Evolutionary conservation across 2,329 filamentous ascomycete genomes (phyloP), one percentile per base, ranked within the genome.

Genomic region (Beauveria sp.): DNA sequence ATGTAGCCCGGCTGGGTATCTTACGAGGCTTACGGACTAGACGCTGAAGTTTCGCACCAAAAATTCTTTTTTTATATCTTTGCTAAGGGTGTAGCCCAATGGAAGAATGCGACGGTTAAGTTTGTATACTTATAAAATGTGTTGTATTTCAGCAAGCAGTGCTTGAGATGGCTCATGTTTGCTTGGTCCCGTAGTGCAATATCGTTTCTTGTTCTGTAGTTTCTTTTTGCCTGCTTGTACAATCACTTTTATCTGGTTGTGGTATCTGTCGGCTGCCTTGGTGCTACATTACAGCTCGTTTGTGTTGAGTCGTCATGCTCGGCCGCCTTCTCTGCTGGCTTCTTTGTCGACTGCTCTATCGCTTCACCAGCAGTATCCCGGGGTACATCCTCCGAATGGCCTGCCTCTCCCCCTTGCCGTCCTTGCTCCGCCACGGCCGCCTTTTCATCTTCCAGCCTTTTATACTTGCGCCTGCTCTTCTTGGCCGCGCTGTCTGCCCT

Each of bases 391-490:
- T 8, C 40, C 18, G 14, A 20, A 8, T 7, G 38, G 3, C 8
- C 12, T 24, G 5, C 40, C 16, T 28, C 54, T 30, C 28, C 30
- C 10, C 24, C 45, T 28, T 43, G 30, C 30, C 20, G 12, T 34
- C 28, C 14, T 9, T 28, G 16, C 28, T 49, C 62, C 12, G 55
- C 54, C 8, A 55, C 52, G 62, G 58, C 69, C 2, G 66, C 70
- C 66, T 78, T 80, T 53, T 77, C 79, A 63, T 81, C 81, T 4
- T 79, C 81, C 1, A 90, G 73, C 69, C 81, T 81, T 63, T 81
- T 80, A 70, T 93, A 93, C 74, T 96, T 96, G 68, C 91, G 81
- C 68, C 87, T 83, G 60, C 84, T 86, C 82, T 97, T 97, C 77
- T 97, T 96, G 5, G 79, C 81, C 24, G 84, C 84, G 71, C 91